phyloP scores from a whole-genome alignment of 2,329 filamentous ascomycete genomes.

The Verticillium klebahnii region DNA sequence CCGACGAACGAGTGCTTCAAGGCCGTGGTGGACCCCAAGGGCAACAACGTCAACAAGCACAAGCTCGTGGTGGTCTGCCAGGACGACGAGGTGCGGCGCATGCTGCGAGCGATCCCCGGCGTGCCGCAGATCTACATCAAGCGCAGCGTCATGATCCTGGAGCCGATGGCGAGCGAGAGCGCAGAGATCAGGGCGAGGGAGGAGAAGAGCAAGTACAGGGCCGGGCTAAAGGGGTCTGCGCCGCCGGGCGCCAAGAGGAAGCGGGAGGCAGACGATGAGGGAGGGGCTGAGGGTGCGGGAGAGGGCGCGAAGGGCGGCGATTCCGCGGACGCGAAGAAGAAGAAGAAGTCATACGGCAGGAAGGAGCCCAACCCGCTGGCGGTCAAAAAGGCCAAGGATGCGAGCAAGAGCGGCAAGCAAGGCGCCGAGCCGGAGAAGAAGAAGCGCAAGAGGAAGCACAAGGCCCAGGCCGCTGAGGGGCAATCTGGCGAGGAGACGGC shows the following conservation, averaged over 20 bases:
- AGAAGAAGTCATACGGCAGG: slow-evolving; percentile 53
- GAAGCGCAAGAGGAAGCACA: slow-evolving; percentile 32
- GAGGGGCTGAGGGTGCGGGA: slow-evolving; percentile 23
- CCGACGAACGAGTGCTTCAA: slow-evolving; percentile 65
- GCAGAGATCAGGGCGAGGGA: slow-evolving; percentile 59
- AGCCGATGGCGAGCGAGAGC: slow-evolving; percentile 69
- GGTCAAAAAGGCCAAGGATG: slow-evolving; percentile 63
- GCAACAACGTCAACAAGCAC: slow-evolving; percentile 67
- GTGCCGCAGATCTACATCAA: slow-evolving; percentile 77
- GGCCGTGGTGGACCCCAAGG: slow-evolving; percentile 75
- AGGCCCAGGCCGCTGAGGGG: slow-evolving; percentile 23
- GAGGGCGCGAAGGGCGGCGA: slow-evolving; percentile 14
- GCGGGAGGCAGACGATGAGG: slow-evolving; percentile 37
- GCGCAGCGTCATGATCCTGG: slow-evolving; percentile 66
- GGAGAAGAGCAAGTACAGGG: slow-evolving; percentile 70
- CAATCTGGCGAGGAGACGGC: slow-evolving; percentile 11
- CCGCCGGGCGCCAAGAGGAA: slow-evolving; percentile 44
- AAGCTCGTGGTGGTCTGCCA: slow-evolving; percentile 76
- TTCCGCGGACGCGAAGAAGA: slow-evolving; percentile 40
- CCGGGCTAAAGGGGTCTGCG: slow-evolving; percentile 55
- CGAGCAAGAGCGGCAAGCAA: slow-evolving; percentile 13
- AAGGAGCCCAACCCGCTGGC: slow-evolving; percentile 70
- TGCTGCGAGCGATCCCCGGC: slow-evolving; percentile 62
- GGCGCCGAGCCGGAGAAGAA: slow-evolving; percentile 23
- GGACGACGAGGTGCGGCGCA: slow-evolving; percentile 57